A percentile compares a stretch with the other conserved stretches of the same genome.
Evolutionary conservation across 2,329 filamentous ascomycete genomes (phyloP).

Genomic region (Cryphonectria nitschkei): DNA sequence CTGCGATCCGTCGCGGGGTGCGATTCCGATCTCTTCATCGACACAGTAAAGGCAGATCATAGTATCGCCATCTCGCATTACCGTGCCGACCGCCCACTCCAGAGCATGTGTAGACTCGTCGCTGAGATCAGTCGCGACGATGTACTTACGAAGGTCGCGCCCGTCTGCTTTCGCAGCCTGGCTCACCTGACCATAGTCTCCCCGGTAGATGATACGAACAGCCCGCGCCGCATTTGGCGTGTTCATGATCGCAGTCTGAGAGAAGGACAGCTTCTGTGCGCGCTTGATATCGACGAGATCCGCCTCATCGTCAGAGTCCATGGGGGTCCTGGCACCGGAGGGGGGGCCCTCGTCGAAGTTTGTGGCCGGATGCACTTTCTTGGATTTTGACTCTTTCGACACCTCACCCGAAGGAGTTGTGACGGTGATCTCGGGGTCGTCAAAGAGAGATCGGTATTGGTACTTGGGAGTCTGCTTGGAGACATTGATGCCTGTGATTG

Average conservation of each 20-base stretch:
- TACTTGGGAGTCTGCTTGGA: constrained; percentile 53
- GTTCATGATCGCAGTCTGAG: constrained; percentile 77
- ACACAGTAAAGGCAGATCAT: constrained; percentile 91
- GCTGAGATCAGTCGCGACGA: constrained; percentile 94
- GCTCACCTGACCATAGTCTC: constrained; percentile 78
- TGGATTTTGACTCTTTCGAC: constrained; percentile 53
- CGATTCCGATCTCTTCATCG: constrained; percentile 79
- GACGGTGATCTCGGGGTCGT: constrained; percentile 68
- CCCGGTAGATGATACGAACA: constrained; percentile 87
- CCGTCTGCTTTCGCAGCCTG: constrained; percentile 79
- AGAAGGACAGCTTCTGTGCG: constrained; percentile 82
- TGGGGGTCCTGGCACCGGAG: constrained; percentile 58
- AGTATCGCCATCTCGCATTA: constrained; percentile 91
- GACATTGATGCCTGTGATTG: constrained; percentile 53
- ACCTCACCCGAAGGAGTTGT: constrained; percentile 67
- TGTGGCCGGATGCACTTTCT: constrained; percentile 76
- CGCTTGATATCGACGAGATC: constrained; percentile 83
- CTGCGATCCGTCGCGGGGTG: constrained; percentile 50
- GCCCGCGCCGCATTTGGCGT: constrained; percentile 78
- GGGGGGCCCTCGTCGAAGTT: constrained; percentile 74
- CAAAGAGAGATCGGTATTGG: constrained; percentile 66
- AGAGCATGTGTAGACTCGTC: constrained; percentile 93
- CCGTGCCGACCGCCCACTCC: constrained; percentile 96
- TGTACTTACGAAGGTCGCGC: constrained; percentile 81
- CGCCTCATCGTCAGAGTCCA: constrained; percentile 85